These are phyloP conservation scores for Collybia mongolica DNA, from an alignment of 768 basidiomycete species.

Conservation along the genomic window DNA sequence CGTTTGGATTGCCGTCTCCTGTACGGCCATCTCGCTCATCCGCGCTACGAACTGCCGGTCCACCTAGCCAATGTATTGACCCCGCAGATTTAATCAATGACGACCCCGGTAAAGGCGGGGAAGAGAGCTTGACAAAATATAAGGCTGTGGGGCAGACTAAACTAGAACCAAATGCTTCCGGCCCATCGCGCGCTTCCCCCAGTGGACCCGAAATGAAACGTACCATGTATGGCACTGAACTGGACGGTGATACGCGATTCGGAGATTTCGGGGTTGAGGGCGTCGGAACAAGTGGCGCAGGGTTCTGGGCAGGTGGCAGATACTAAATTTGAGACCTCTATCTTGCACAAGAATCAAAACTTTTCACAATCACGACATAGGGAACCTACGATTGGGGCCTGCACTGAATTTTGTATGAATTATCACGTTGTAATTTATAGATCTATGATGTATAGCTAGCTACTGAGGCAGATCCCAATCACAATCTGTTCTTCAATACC, in stretches of 20 bases:
- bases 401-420: no score
- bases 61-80: slow-evolving; percentile 35
- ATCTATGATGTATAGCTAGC: no score
- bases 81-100: slow-evolving; percentile 36
- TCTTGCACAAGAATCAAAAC: no score
- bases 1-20: slow-evolving; percentile 44
- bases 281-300: slow-evolving; percentile 51
- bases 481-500: no score
- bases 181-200: slow-evolving; percentile 13
- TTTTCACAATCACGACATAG: no score
- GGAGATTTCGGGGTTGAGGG: slow-evolving; percentile 83
- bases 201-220: slow-evolving; percentile 49
- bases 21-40: slow-evolving; percentile 38
- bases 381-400: no score
- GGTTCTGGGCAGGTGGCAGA: slow-evolving; percentile 58
- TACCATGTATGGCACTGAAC: slow-evolving; percentile 84
- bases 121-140: slow-evolving; percentile 41
- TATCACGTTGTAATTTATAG: no score
- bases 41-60: slow-evolving; percentile 24
- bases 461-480: no score
- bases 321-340: slow-evolving; percentile 24
- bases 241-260: slow-evolving; percentile 80
- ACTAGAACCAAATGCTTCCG: slow-evolving; percentile 28
- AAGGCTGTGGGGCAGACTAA: slow-evolving; percentile 44
- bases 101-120: slow-evolving; percentile 18